A percentile compares a stretch with the other conserved stretches of the same genome.
Evolutionary conservation across 78 protist genomes (phyloP).

Genomic region (slime mould (Dictyostelium discoideum)): DNA sequence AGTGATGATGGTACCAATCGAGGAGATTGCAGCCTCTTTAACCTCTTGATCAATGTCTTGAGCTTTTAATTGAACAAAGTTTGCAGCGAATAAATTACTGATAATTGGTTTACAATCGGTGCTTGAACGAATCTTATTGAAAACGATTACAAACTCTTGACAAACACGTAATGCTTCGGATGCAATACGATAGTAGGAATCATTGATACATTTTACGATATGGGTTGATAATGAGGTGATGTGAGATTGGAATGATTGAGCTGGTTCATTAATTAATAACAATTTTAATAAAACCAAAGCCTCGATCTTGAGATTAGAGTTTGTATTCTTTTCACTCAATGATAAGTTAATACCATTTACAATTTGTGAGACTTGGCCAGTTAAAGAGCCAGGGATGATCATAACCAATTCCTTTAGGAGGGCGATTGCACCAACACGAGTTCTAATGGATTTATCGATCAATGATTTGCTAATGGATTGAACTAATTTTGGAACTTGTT

Average conservation of each 20-base stretch:
- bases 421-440: conserved; percentile 85
- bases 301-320: conserved; percentile 83
- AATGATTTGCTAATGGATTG: conserved; percentile 47
- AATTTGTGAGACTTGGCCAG: conserved; percentile 14
- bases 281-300: conserved; percentile 73
- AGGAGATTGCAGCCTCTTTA: conserved; percentile 91
- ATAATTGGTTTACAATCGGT: background rate
- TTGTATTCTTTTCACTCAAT: conserved; percentile 58
- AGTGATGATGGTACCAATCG: conserved; percentile 84
- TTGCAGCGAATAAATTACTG: conserved; percentile 56
- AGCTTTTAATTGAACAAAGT: conserved; percentile 79
- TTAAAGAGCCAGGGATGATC: conserved; percentile 66
- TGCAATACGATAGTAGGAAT: conserved; percentile 87
- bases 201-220: conserved; percentile 82
- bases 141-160: conserved; percentile 72
- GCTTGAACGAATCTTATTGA: background rate
- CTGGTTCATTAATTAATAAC: conserved; percentile 70
- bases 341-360: conserved; percentile 67
- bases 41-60: conserved; percentile 97
- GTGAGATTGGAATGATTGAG: conserved; percentile 66
- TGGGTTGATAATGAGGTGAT: conserved; percentile 9
- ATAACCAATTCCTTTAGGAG: conserved; percentile 72
- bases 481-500: conserved; percentile 68
- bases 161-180: conserved; percentile 92
- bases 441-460: conserved; percentile 51